phyloP scores from a whole-genome alignment of 805 yeast genomes.

The Candida schatavii region DNA sequence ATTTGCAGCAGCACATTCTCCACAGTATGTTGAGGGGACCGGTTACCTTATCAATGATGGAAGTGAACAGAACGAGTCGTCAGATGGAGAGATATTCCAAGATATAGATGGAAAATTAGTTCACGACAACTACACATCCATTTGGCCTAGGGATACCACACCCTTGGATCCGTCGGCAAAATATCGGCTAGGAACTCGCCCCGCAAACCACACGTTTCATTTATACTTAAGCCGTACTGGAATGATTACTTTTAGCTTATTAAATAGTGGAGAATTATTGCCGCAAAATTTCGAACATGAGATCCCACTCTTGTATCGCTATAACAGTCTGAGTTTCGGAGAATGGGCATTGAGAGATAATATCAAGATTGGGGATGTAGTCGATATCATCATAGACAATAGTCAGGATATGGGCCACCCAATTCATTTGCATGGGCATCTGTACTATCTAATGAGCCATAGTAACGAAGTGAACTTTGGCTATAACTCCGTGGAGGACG shows the following conservation, averaged over 20 bases:
- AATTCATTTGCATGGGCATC: constrained; percentile 34
- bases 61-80: background rate
- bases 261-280: constrained; percentile 16
- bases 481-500: constrained; percentile 22
- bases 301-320: constrained; percentile 14
- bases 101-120: constrained; percentile 21
- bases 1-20: constrained; percentile 24
- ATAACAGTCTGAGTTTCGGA: constrained; percentile 3
- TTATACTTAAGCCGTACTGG: constrained; percentile 30
- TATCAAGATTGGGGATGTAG: constrained; percentile 24
- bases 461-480: constrained; percentile 22
- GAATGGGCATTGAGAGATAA: constrained; percentile 11
- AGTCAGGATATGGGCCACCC: constrained; percentile 29
- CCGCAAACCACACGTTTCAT: constrained; percentile 24
- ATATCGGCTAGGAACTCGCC: constrained; percentile 9
- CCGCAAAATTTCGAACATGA: constrained; percentile 21
- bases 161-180: constrained; percentile 15
- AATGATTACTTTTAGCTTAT: constrained; percentile 24
- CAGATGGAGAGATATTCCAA: constrained; percentile 10
- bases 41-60: constrained; percentile 15
- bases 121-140: constrained; percentile 5
- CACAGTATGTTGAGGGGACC: constrained; percentile 27
- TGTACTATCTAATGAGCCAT: constrained; percentile 25
- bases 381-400: constrained; percentile 30
- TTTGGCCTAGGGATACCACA: constrained; percentile 16